Evolutionary conservation across 768 basidiomycete species (phyloP), one percentile per base, ranked within the genome.

Genomic region (Rhodosporidiobolus sp.): DNA sequence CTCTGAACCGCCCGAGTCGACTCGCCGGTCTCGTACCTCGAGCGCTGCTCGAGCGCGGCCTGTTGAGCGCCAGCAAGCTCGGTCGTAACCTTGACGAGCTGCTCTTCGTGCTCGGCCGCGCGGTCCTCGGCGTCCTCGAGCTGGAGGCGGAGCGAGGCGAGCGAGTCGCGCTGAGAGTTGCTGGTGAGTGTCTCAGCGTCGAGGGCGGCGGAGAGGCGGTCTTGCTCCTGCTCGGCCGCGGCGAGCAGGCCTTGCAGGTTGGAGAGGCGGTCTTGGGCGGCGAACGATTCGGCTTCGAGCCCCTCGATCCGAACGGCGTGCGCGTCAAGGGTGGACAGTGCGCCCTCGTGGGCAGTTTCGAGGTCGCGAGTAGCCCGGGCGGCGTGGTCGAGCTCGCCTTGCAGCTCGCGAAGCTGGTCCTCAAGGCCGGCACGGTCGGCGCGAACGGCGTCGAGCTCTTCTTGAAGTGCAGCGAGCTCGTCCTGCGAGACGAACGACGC

Each of bases 11-110:
- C n/a, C 46, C 45, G n/a, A 14, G 2, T 26, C 19, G 3, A 5
- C 46, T 38, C 60, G 28, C 46, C 60, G 4, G 24, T 32, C 61
- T 63, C 61, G 19, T 26, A 11, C 30, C 11, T 28, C 28, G 0
- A 20, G 19, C 49, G 26, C 46, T 62, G 62, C 50, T 61, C 67
- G 2, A 32, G 57, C 30, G 43, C 67, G 3, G 53, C 32, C 35
- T 35, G 54, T 54, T 61, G 69, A 45, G 69, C 69, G 17, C 30
- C 46, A 0, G 28, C 67, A 22, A 62, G 61, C 46, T 56, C 45
- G 2, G 12, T n/a, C 60, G 35, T 43, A 4, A 34, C 43, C 10
- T 26, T 28, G 7, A 20, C 62, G 43, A 67, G 66, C 28, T 67
- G 55, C 22, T 67, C 61, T 43, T 72, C 61, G 34, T 52, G 48